Evolutionary conservation across 1,284 basidiomycete species (phyloP).

Genomic region (Ustilago crameri): DNA sequence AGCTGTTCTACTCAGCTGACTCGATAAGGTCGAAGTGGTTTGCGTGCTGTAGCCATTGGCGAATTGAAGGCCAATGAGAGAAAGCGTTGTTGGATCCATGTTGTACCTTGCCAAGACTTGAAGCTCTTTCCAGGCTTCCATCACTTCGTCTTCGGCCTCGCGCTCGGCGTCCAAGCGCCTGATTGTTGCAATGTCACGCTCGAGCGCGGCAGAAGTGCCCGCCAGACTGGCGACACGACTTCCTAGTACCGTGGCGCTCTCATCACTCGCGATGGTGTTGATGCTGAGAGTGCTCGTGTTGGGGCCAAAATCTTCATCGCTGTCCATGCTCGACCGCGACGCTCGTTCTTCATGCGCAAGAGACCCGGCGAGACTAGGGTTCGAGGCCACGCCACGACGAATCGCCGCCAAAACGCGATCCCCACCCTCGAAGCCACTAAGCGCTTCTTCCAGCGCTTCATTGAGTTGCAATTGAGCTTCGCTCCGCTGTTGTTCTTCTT

Average conservation of each 20-base stretch:
- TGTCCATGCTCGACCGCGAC: constrained; percentile 26
- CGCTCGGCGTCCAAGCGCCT: constrained; percentile 5
- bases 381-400: constrained; percentile 9
- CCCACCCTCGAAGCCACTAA: constrained; percentile 30
- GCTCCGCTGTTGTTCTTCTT: constrained; percentile 21
- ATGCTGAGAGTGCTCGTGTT: constrained; percentile 48
- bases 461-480: constrained; percentile 44
- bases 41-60: constrained; percentile 20
- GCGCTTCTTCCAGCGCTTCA: constrained; percentile 43
- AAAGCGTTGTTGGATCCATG: constrained; percentile 57
- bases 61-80: constrained; percentile 51
- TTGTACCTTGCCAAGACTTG: constrained; percentile 46
- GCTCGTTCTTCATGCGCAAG: constrained; percentile 3
- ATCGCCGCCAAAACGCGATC: constrained; percentile 37
- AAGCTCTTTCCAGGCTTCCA: constrained; percentile 41
- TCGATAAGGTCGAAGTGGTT: constrained; percentile 4
- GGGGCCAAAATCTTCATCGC: constrained; percentile 41
- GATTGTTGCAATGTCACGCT: constrained; percentile 4
- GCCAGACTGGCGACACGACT: constrained; percentile 36
- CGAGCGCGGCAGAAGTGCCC: constrained; percentile 20
- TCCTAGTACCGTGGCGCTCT: constrained; percentile 47
- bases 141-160: constrained; percentile 39
- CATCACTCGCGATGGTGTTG: constrained; percentile 46
- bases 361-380: neutral
- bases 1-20: constrained; percentile 4